Base-by-base conservation (phyloP, 2,329 filamentous ascomycete species). In the Aplosporella prunicola region DNA sequence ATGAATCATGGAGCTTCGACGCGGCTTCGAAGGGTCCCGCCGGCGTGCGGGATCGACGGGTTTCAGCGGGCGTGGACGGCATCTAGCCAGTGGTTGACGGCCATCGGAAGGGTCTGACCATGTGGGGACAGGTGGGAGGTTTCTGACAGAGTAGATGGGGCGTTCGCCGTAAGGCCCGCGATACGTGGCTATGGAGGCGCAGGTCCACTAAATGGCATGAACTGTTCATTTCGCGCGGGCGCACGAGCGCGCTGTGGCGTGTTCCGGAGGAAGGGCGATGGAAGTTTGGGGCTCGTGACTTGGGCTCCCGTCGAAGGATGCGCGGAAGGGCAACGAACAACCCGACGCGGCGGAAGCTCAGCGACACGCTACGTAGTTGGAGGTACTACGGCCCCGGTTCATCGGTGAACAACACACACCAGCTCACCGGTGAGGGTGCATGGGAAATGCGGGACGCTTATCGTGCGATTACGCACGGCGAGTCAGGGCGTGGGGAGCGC, bases 121-220 rank as follows among this genome's bases (percentile, higher is more conserved):
- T 40, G 38, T 40, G 38, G 38, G 25, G 38, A 40, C 37, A 31
- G 37, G 17, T 28, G 24, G 30, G 29, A 31, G 17, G 13, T 31
- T 15, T 28, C 16, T 28, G 14, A 13, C 26, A 31, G 15, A 24
- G 22, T 16, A 38, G 22, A 38, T 22, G 35, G 25, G 27, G 35
- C 20, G 27, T 18, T 31, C 29, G n/a, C n/a, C n/a, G 28, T 30
- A 13, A 40, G 31, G 31, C 38, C 31, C 31, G 31, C 32, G 31
- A 13, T 40, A 20, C 31, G 38, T 40, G 38, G 38, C 38, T 39
- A 34, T 35, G 38, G 27, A 40, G 32, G 38, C 38, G 38, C 34
- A 28, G 38, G 20, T 40, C 38, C 38, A 40, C 38, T 35, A 33
- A 24, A 18, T 40, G 38, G 38, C 38, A 35, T 40, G 38, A 40